phyloP scores from a whole-genome alignment of 176 grass and related monocot species.

The Carex scoparia region DNA sequence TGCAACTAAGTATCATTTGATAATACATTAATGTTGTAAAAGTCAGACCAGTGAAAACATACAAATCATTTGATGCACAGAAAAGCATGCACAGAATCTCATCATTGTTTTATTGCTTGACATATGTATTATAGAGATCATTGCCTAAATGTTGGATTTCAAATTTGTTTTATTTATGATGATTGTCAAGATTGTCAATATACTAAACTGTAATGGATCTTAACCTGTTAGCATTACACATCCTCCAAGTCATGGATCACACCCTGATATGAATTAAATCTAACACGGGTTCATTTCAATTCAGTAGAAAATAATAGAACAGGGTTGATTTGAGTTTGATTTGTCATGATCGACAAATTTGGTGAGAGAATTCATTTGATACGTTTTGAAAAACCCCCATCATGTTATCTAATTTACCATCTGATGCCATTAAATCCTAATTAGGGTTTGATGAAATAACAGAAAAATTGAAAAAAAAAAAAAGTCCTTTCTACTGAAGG shows the following conservation, averaged over 20 bases:
- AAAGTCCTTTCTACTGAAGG: not conserved
- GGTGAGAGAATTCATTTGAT: not conserved
- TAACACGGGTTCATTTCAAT: not conserved
- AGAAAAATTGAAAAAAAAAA: not conserved
- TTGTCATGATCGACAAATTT: not conserved
- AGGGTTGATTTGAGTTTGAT: not conserved
- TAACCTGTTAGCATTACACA: not conserved
- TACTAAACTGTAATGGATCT: not conserved
- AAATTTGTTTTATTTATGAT: slow-evolving; percentile 9
- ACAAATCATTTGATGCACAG: not conserved
- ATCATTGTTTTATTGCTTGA: not conserved
- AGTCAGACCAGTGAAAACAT: not conserved
- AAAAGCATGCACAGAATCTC: not conserved
- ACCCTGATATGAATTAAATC: not conserved
- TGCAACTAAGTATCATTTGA: not conserved
- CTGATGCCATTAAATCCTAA: not conserved
- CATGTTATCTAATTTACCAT: not conserved
- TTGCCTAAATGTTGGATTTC: not conserved
- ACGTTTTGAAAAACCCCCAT: not conserved
- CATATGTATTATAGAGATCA: not conserved
- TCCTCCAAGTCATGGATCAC: not conserved
- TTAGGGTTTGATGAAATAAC: not conserved
- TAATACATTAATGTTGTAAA: not conserved
- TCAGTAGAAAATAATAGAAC: not conserved
- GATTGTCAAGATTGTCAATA: not conserved